Evolutionary conservation across 495 filamentous ascomycete species (phyloP).

Genomic region (Penicillium paradoxum): DNA sequence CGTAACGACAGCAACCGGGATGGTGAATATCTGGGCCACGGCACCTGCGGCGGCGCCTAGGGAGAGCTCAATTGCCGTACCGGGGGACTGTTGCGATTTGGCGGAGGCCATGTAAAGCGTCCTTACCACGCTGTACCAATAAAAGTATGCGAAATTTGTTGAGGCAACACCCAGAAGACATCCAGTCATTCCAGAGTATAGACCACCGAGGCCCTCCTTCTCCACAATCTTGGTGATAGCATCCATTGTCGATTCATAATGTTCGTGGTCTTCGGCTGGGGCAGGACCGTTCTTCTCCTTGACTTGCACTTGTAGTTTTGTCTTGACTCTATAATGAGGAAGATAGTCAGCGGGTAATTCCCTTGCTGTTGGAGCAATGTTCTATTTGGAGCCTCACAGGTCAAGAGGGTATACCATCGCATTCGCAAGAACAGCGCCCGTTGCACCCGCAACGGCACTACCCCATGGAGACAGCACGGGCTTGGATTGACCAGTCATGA

Average conservation of each 20-base stretch:
- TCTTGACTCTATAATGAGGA: conserved; percentile 70
- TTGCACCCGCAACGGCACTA: conserved; percentile 84
- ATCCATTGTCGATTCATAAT: conserved; percentile 83
- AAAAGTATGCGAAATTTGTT: conserved; percentile 99
- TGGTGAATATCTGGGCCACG: conserved; percentile 91
- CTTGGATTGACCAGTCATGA: conserved; percentile 80
- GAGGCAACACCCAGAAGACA: conserved; percentile 88
- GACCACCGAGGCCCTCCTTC: conserved; percentile 73
- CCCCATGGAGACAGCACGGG: conserved; percentile 88
- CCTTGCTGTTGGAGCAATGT: background rate
- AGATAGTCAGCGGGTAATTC: conserved; percentile 5
- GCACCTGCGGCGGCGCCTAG: conserved; percentile 88
- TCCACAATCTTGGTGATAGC: conserved; percentile 81
- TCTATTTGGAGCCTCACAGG: conserved; percentile 53
- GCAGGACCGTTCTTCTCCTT: conserved; percentile 47
- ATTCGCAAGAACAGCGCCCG: conserved; percentile 92
- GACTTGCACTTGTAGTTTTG: conserved; percentile 92
- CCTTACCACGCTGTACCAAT: conserved; percentile 94
- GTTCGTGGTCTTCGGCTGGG: conserved; percentile 45
- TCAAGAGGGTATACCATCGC: conserved; percentile 94
- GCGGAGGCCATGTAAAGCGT: conserved; percentile 70
- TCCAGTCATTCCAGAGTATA: conserved; percentile 86
- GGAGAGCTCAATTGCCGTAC: conserved; percentile 79
- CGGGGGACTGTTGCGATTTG: conserved; percentile 57
- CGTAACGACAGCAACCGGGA: conserved; percentile 91